Evolutionary conservation across 1,284 basidiomycete species (phyloP).

Genomic region (Pseudozyma tsukubaensis): DNA sequence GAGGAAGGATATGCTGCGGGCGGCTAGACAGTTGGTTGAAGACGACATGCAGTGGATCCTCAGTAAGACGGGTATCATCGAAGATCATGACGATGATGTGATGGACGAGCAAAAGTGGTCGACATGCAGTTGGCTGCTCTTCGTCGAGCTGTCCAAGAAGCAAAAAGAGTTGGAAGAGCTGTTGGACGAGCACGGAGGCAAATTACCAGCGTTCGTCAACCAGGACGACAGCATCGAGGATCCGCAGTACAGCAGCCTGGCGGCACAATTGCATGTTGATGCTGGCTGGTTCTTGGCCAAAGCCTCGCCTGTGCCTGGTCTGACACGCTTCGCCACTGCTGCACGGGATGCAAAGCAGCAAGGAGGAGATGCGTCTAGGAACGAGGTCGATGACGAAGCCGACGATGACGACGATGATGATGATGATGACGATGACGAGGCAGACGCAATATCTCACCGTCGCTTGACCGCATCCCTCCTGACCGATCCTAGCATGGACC

Average conservation of each 20-base stretch:
- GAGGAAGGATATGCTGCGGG: conserved; percentile 54
- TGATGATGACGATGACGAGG: conserved; percentile 46
- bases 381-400: no score
- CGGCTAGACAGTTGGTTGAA: conserved; percentile 58
- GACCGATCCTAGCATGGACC: conserved; percentile 54
- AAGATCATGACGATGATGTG: conserved; percentile 65
- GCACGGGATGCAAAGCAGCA: not conserved
- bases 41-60: conserved; percentile 65
- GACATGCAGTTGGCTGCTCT: conserved; percentile 65
- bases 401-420: conserved; percentile 32
- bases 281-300: conserved; percentile 49
- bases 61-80: conserved; percentile 65
- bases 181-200: conserved; percentile 33
- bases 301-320: conserved; percentile 37
- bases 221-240: conserved; percentile 39
- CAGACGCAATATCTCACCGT: conserved; percentile 15
- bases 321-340: conserved; percentile 30
- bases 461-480: conserved; percentile 38
- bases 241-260: conserved; percentile 43
- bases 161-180: conserved; percentile 59
- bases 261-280: conserved; percentile 44
- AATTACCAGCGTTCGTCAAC: conserved; percentile 34
- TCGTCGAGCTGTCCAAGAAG: conserved; percentile 53
- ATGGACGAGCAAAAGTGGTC: conserved; percentile 68
- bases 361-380: not conserved